Evolutionary conservation across 2,329 filamentous ascomycete species (phyloP), one percentile per base, ranked within the genome.

Genomic region (Lachnellula hyalina): DNA sequence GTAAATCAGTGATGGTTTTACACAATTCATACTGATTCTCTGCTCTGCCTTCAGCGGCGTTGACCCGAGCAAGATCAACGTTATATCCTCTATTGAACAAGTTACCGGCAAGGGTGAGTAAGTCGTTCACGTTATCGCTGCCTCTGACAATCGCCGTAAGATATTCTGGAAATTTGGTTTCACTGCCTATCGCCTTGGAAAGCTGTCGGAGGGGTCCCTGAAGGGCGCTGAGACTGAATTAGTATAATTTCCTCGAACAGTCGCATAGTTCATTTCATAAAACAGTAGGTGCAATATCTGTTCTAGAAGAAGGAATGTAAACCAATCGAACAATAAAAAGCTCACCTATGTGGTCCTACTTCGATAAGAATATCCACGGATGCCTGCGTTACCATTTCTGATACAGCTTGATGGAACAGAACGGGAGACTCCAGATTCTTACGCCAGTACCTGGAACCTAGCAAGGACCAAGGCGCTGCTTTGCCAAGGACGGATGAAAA

Each of bases 51-150:
- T 25, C 25, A 25, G 25, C 5, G 25, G 25, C 25, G 25, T 25
- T 25, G 5, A 25, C 11, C 35, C 5, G 6, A 38, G 35, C 35
- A n/a, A 38, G 35, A 38, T 38, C 35, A 12, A 38, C 15, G 4
- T 38, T 6, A 74, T 73, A 47, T 77, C 71, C 52, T 78, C 74
- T n/a, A 78, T 76, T 21, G 80, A 77, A 4, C 78, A 63, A 2
- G 86, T 75, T 0, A 71, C 71, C 71, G 5, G 48, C 1, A 21
- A 34, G 19, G 57, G 55, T 23, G 21, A 34, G 8, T 75, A 66
- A 53, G 73, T 73, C 38, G 70, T 68, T 0, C 71, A 71, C 15
- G 11, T 28, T 28, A 17, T 72, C 68, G 5, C 5, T 38, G 2
- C 12, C 11, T 6, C 35, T 38, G 9, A 38, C 15, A 4, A 38